Evolutionary conservation across 2,329 filamentous ascomycete species (phyloP).

Genomic region (Onygenales sp.): DNA sequence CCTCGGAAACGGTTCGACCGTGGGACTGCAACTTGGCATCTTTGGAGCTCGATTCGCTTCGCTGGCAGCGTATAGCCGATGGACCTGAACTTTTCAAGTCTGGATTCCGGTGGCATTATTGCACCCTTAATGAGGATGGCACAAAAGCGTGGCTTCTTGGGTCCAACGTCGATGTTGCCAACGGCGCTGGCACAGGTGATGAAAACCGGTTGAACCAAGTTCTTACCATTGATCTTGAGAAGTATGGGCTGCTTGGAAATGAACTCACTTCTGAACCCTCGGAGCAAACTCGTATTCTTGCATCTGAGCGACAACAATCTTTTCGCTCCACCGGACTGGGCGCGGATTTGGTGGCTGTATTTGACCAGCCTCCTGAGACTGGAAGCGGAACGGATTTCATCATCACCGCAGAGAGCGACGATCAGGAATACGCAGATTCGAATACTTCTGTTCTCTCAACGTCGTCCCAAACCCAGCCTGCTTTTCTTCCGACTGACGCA

Average conservation of each 20-base stretch:
- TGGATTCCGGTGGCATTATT: constrained; percentile 97
- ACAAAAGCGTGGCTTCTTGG: constrained; percentile 97
- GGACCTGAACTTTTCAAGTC: constrained; percentile 86
- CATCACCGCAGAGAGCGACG: constrained; percentile 78
- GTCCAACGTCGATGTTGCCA: constrained; percentile 65
- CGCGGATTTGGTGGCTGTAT: constrained; percentile 73
- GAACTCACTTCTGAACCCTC: constrained; percentile 51
- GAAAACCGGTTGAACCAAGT: constrained; percentile 94
- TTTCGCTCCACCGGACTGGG: constrained; percentile 59
- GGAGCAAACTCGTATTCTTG: constrained; percentile 37
- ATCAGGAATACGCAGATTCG: constrained; percentile 45
- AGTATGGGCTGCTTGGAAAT: constrained; percentile 83
- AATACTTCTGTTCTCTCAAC: constrained; percentile 49
- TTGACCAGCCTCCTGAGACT: constrained; percentile 74
- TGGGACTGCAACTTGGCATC: constrained; percentile 86
- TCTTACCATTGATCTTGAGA: constrained; percentile 82
- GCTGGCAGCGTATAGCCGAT: constrained; percentile 92
- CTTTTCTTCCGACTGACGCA: constrained; percentile 26
- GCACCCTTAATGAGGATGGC: constrained; percentile 87
- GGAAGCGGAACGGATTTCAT: constrained; percentile 85
- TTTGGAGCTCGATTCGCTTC: constrained; percentile 72
- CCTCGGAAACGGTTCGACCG: constrained; percentile 74
- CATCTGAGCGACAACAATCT: constrained; percentile 44
- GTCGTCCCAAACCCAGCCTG: constrained; percentile 19
- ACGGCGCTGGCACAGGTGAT: constrained; percentile 59